Percentiles rank a stretch among this genome's conserved stretches.
Conservation (phyloP, 768 basidiomycete genomes). For the Boletus rex-veris region DNA sequence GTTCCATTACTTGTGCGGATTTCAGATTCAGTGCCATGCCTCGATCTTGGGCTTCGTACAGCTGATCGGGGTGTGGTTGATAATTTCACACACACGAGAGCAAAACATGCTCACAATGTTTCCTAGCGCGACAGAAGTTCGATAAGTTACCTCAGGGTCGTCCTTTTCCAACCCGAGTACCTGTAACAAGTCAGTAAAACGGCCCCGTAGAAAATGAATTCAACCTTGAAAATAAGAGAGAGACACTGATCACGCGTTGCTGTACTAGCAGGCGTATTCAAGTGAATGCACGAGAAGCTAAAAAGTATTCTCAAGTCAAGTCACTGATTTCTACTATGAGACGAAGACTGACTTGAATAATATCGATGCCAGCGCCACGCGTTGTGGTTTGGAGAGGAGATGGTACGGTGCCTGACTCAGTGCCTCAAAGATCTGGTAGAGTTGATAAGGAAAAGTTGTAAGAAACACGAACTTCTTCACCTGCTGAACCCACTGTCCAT, state of each 20-base stretch:
- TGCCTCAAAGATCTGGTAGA: conserved; percentile 51
- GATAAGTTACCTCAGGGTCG: too few species aligned
- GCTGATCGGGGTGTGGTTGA: too few species aligned
- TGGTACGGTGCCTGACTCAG: conserved; percentile 50
- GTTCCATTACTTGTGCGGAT: too few species aligned
- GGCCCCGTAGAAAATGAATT: neutral
- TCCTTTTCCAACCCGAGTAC: too few species aligned
- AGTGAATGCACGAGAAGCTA: conserved; percentile 64
- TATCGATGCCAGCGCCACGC: conserved; percentile 76
- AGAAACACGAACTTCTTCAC: conserved; percentile 31
- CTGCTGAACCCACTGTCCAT: conserved; percentile 50
- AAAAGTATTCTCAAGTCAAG: neutral
- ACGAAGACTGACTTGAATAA: conserved; percentile 74
- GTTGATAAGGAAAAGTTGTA: conserved; percentile 1
- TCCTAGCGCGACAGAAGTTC: too few species aligned
- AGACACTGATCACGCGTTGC: conserved; percentile 42
- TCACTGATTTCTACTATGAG: neutral
- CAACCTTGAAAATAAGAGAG: conserved; percentile 45
- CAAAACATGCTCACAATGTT: too few species aligned
- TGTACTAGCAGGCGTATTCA: conserved; percentile 41
- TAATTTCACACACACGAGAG: too few species aligned
- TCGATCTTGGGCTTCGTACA: too few species aligned
- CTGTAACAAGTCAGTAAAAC: too few species aligned
- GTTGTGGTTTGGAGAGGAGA: conserved; percentile 62
- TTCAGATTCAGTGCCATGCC: too few species aligned